These are phyloP conservation scores for Ogataea pignaliae DNA, from an alignment of 805 yeast species.

Conservation along the genomic window DNA sequence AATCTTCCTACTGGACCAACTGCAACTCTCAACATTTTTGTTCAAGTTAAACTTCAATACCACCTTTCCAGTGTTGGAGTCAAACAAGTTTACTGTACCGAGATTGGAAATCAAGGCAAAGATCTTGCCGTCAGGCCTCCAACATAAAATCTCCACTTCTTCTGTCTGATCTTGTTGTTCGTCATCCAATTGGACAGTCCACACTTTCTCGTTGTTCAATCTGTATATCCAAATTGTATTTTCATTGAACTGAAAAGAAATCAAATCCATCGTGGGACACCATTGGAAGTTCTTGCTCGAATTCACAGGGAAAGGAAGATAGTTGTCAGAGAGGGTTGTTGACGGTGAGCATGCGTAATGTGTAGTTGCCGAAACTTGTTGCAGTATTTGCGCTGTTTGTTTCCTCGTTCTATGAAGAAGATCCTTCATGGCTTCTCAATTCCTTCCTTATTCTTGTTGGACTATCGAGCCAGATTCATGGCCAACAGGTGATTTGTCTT, in stretches of 20 bases:
- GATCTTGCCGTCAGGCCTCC: conserved; percentile 31
- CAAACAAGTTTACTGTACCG: conserved; percentile 24
- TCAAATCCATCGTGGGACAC: conserved; percentile 34
- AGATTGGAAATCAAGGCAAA: conserved; percentile 23
- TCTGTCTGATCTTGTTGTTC: conserved; percentile 9
- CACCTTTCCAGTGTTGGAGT: conserved; percentile 26
- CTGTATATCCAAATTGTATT: conserved; percentile 29
- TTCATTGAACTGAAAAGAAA: conserved; percentile 25
- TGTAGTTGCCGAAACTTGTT: no score
- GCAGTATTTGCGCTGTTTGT: no score
- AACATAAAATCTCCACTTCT: conserved; percentile 15
- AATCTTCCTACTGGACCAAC: conserved; percentile 19
- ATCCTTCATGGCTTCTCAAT: no score
- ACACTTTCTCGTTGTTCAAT: conserved; percentile 29
- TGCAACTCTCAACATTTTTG: conserved; percentile 11
- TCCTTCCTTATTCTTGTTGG: no score
- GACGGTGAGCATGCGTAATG: no score
- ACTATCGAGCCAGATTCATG: no score
- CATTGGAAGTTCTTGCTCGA: conserved; percentile 18
- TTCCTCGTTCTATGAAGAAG: no score
- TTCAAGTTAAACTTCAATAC: conserved; percentile 17
- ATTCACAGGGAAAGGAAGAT: conserved; percentile 18
- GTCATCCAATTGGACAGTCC: conserved; percentile 25
- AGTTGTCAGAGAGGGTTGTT: conserved; percentile 4
- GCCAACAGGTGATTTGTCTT: no score